These are phyloP conservation scores for Gnomoniopsis sp. DNA, from an alignment of 2,329 filamentous ascomycete genomes.

Conservation along the genomic window DNA sequence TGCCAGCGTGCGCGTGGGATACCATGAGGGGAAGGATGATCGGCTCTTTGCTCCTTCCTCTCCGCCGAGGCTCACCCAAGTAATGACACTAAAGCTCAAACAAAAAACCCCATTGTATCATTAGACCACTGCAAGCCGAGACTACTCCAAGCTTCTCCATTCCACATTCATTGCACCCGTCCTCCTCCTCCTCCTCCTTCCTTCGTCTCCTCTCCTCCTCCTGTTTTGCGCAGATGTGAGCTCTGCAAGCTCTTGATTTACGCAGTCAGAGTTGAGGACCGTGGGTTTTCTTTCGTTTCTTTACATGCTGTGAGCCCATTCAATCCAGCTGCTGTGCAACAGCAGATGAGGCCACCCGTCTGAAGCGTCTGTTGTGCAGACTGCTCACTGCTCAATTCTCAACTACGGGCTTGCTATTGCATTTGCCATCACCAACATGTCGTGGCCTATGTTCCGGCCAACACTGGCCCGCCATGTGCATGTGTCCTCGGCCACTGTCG, in stretches of 20 bases:
- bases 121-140: constrained; percentile 2
- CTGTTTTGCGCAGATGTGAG: constrained; percentile 2
- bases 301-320: neutral
- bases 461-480: constrained; percentile 18
- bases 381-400: neutral
- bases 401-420: neutral
- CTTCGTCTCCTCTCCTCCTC: neutral
- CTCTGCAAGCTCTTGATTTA: neutral
- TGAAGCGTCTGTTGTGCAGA: constrained; percentile 11
- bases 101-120: neutral
- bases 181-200: neutral
- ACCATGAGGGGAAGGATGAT: neutral
- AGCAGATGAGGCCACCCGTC: constrained; percentile 8
- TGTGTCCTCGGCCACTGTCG: constrained; percentile 5
- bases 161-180: neutral
- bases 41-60: constrained; percentile 15
- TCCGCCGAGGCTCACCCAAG: neutral
- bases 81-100: neutral
- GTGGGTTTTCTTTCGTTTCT: neutral
- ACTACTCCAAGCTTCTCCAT: neutral
- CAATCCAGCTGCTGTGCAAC: neutral
- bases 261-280: neutral
- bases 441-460: constrained; percentile 23
- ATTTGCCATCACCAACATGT: constrained; percentile 9
- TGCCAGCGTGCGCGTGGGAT: neutral